Evolutionary conservation across 2,329 filamentous ascomycete genomes (phyloP).

Genomic region (Chaetomium globosum): DNA sequence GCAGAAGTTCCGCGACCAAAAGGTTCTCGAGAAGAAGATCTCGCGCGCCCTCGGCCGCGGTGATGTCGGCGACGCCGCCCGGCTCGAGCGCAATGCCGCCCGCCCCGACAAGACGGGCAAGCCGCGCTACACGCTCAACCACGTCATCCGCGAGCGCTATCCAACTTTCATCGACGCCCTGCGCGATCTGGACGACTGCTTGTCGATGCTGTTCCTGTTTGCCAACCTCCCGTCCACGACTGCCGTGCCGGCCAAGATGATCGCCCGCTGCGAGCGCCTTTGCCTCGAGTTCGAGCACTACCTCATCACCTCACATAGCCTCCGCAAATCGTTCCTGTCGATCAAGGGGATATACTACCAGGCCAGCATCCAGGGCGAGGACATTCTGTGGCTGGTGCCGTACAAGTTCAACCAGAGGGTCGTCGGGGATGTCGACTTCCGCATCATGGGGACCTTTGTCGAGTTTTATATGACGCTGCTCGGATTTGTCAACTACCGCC

Average conservation of each 20-base stretch:
- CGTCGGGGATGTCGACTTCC: constrained; percentile 92
- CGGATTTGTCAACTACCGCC: constrained; percentile 91
- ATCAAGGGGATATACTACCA: constrained; percentile 99
- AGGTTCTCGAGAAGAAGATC: constrained; percentile 97
- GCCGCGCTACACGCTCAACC: constrained; percentile 87
- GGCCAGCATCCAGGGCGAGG: constrained; percentile 94
- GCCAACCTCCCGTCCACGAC: constrained; percentile 90
- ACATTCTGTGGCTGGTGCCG: constrained; percentile 94
- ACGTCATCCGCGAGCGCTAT: constrained; percentile 97
- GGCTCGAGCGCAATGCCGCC: constrained; percentile 82
- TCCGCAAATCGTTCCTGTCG: constrained; percentile 94
- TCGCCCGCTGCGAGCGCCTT: constrained; percentile 89
- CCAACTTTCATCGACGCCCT: constrained; percentile 94
- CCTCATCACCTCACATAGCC: constrained; percentile 84
- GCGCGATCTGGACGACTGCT: constrained; percentile 90
- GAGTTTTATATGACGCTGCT: constrained; percentile 98
- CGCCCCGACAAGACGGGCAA: constrained; percentile 89
- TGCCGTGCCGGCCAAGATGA: constrained; percentile 90
- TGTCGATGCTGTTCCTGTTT: constrained; percentile 97
- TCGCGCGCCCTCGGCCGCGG: constrained; percentile 86
- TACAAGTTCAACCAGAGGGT: constrained; percentile 98
- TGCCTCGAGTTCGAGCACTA: constrained; percentile 98
- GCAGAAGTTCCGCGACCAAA: constrained; percentile 94
- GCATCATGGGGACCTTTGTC: constrained; percentile 98
- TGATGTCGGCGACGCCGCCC: constrained; percentile 83